Percentiles rank a stretch among this genome's conserved stretches.
phyloP scores from a whole-genome alignment of 2,329 filamentous ascomycete genomes.

The Fusarium longipes region DNA sequence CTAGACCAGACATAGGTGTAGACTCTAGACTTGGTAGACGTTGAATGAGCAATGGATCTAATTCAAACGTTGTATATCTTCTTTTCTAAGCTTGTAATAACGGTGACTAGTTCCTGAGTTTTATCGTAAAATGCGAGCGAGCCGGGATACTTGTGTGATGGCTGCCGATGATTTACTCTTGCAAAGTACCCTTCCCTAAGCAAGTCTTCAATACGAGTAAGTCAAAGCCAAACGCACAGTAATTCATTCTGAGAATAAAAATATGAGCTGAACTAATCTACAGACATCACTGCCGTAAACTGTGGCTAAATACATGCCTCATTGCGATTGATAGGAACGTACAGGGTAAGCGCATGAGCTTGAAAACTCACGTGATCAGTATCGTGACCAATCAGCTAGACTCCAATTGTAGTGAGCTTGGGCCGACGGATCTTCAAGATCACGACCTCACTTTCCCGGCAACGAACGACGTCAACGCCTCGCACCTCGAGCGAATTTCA shows the following conservation, averaged over 20 bases:
- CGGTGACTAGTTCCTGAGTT: no score
- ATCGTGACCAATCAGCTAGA: constrained; percentile 42
- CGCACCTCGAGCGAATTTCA: constrained; percentile 38
- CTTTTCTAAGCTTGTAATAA: no score
- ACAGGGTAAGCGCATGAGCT: constrained; percentile 16
- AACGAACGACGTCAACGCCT: constrained; percentile 40
- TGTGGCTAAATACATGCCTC: neutral
- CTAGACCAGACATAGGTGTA: constrained; percentile 14
- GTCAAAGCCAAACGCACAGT: no score
- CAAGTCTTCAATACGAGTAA: no score
- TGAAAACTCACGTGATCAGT: constrained; percentile 34
- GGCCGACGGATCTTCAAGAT: constrained; percentile 41
- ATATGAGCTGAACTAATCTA: neutral
- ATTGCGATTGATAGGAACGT: neutral
- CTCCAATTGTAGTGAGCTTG: constrained; percentile 46
- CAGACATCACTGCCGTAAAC: neutral
- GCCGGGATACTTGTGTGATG: no score
- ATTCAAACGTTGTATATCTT: neutral
- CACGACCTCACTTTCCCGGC: constrained; percentile 45
- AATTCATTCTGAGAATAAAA: no score
- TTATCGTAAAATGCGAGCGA: no score
- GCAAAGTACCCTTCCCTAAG: no score
- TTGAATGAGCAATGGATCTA: neutral
- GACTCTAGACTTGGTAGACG: constrained; percentile 27
- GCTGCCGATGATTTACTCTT: neutral